Percentiles rank a stretch among this genome's conserved stretches.
phyloP scores from a whole-genome alignment of 176 grass and related monocot genomes.

The Tuctoria greenei region DNA sequence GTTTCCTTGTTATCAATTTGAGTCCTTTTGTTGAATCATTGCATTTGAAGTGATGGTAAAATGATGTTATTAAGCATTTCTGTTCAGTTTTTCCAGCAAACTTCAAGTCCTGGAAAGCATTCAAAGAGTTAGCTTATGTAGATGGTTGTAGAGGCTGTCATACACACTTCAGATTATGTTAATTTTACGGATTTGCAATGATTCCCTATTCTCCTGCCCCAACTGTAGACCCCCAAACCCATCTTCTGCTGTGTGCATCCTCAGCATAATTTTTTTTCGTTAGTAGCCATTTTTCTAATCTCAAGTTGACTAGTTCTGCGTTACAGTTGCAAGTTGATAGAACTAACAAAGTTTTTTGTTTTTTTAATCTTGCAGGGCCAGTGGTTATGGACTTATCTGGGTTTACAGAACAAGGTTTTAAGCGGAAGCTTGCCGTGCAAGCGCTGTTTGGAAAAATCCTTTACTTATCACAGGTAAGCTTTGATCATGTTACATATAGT shows the following conservation, averaged over 20 bases:
- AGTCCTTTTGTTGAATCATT: background rate
- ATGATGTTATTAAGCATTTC: background rate
- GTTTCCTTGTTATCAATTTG: background rate
- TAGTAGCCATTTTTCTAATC: background rate
- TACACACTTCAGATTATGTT: background rate
- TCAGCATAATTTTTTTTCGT: background rate
- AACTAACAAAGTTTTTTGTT: background rate
- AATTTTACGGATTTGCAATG: background rate
- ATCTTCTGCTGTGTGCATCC: background rate
- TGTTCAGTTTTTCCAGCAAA: background rate
- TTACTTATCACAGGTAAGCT: constrained; percentile 79
- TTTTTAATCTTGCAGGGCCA: constrained; percentile 63
- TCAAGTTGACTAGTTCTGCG: background rate
- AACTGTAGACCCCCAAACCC: background rate
- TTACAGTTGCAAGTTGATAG: no score
- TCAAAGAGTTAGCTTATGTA: background rate
- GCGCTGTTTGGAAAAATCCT: constrained; percentile 75
- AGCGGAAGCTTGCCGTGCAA: constrained; percentile 83
- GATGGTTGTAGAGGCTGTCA: background rate
- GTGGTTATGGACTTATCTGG: constrained; percentile 78
- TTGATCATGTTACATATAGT: background rate
- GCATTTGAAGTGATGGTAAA: background rate
- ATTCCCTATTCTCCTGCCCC: background rate
- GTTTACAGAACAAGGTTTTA: constrained; percentile 77
- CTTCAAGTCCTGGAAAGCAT: constrained; percentile 2